Conservation (phyloP, 179 eudicot genomes). For the Silene noctiflora region DNA sequence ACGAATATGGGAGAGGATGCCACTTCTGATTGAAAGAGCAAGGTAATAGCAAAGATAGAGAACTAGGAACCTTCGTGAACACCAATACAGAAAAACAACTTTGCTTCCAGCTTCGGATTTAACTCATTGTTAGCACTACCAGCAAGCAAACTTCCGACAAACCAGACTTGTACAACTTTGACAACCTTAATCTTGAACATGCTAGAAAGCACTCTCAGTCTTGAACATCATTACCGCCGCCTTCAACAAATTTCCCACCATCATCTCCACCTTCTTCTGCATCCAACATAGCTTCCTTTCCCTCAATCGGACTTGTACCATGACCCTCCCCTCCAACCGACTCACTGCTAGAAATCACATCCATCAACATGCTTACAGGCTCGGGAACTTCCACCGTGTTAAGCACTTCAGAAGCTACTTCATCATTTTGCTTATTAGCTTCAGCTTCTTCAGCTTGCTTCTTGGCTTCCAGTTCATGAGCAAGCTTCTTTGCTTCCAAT, state of each 20-base stretch:
- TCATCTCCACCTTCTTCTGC: slow-evolving; percentile 4
- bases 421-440: slow-evolving; percentile 10
- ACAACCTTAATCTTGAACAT: too few species aligned
- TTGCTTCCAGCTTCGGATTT: not conserved
- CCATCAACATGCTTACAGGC: slow-evolving; percentile 26
- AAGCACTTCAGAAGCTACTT: slow-evolving; percentile 18
- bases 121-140: not conserved
- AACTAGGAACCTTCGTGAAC: not conserved
- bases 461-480: slow-evolving; percentile 40
- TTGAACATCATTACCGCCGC: not conserved
- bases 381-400: slow-evolving; percentile 29
- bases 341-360: slow-evolving; percentile 14
- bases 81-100: not conserved
- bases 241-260: slow-evolving; percentile 1
- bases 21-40: slow-evolving; percentile 1
- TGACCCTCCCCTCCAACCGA: slow-evolving; percentile 10
- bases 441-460: slow-evolving; percentile 24
- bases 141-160: not conserved
- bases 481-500: slow-evolving; percentile 35
- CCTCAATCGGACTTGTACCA: not conserved
- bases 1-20: not conserved
- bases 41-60: not conserved
- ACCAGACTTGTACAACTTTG: not conserved
- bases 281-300: not conserved
- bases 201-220: slow-evolving; percentile 9